These are phyloP conservation scores for Trypanosoma mega DNA, from an alignment of 208 protist genomes.

Conservation along the genomic window DNA sequence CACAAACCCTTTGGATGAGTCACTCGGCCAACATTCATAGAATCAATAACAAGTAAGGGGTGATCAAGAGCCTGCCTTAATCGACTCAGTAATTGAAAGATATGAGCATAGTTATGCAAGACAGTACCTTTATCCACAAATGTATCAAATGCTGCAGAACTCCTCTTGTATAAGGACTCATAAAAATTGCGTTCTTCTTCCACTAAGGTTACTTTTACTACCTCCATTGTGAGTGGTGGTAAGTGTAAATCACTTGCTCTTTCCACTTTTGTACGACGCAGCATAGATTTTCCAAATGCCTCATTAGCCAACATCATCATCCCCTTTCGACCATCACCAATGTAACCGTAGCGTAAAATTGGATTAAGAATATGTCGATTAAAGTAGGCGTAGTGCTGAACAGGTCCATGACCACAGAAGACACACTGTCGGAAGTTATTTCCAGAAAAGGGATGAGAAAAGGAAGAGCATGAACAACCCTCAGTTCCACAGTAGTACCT, in stretches of 20 bases:
- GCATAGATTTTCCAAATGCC: slow-evolving; percentile 85
- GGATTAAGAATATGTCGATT: slow-evolving; percentile 94
- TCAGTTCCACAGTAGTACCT: slow-evolving; percentile 89
- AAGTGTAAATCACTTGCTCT: slow-evolving; percentile 81
- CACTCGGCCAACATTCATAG: slow-evolving; percentile 64
- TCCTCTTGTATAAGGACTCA: slow-evolving; percentile 92
- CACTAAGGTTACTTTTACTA: slow-evolving; percentile 59
- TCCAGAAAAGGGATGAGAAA: slow-evolving; percentile 87
- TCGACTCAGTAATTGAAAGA: slow-evolving; percentile 92
- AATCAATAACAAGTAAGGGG: slow-evolving; percentile 79
- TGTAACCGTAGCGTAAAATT: slow-evolving; percentile 93
- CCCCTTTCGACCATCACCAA: slow-evolving; percentile 81
- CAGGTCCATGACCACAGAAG: slow-evolving; percentile 90
- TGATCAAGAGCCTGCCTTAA: slow-evolving; percentile 92
- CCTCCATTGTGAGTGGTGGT: slow-evolving; percentile 58
- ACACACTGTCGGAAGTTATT: slow-evolving; percentile 73
- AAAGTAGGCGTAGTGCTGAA: slow-evolving; percentile 93
- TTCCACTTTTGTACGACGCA: slow-evolving; percentile 91
- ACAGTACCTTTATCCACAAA: slow-evolving; percentile 91
- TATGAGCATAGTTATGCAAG: slow-evolving; percentile 94
- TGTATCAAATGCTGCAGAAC: slow-evolving; percentile 86
- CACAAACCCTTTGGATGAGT: slow-evolving; percentile 74
- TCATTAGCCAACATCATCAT: slow-evolving; percentile 90
- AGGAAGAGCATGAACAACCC: slow-evolving; percentile 88
- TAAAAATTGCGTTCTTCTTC: slow-evolving; percentile 90